Percentiles rank a stretch among this genome's conserved stretches.
phyloP scores from a whole-genome alignment of 352 stramenopile species.

The Phytopythium litorale region DNA sequence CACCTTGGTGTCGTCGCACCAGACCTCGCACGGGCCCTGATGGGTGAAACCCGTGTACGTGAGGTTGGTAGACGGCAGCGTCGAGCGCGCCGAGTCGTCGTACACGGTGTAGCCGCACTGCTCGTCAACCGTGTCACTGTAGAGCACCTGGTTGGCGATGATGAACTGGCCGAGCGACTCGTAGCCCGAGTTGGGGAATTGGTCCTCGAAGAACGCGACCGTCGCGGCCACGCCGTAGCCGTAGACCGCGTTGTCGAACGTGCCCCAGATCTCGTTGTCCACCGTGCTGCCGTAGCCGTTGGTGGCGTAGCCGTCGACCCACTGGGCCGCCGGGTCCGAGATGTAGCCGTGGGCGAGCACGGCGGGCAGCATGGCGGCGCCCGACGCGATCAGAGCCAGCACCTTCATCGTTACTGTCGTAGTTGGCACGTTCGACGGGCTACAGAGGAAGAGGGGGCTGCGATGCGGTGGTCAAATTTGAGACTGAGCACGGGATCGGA shows the following conservation, averaged over 20 bases:
- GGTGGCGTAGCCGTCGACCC: conserved; percentile 28
- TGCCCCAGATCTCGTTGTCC: conserved; percentile 31
- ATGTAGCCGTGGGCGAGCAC: conserved; percentile 35
- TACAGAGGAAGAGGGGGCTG: background rate
- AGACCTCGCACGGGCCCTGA: conserved; percentile 51
- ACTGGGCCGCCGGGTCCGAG: conserved; percentile 33
- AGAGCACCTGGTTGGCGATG: conserved; percentile 35
- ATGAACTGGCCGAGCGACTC: conserved; percentile 40
- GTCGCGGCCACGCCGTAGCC: conserved; percentile 32
- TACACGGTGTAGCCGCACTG: conserved; percentile 37
- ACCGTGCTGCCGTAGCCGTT: conserved; percentile 48
- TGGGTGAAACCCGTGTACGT: conserved; percentile 56
- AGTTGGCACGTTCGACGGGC: background rate
- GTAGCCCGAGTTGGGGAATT: conserved; percentile 28
- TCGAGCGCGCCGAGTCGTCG: conserved; percentile 28
- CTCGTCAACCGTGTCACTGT: conserved; percentile 22
- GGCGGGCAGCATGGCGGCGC: conserved; percentile 13
- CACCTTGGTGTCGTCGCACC: conserved; percentile 54
- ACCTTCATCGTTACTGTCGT: background rate
- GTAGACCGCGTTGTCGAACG: conserved; percentile 29
- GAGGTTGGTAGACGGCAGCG: conserved; percentile 30
- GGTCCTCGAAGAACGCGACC: conserved; percentile 29
- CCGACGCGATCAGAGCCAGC: conserved; percentile 18
- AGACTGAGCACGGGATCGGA: conserved; percentile 6
- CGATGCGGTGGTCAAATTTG: conserved; percentile 11